A percentile compares a stretch with the other conserved stretches of the same genome.
Evolutionary conservation across 2,329 filamentous ascomycete species (phyloP).

Genomic region (Septoria petroselini): DNA sequence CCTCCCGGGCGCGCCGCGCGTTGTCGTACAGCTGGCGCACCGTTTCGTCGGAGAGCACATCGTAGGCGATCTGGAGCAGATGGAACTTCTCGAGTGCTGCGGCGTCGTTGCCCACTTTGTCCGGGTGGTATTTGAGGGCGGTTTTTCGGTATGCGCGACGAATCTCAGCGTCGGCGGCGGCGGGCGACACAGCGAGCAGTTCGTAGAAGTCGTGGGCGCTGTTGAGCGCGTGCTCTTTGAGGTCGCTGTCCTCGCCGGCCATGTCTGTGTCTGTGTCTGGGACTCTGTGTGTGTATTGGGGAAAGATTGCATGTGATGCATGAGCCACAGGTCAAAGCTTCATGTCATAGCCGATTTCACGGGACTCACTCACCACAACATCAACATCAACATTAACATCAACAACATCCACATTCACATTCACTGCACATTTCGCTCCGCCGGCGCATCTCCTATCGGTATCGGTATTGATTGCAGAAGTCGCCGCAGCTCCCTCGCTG

Average conservation of each 20-base stretch:
- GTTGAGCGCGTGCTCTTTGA: slow-evolving; percentile 44
- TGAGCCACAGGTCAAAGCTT: neutral
- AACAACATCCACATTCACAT: neutral
- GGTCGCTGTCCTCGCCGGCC: slow-evolving; percentile 39
- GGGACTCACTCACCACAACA: neutral
- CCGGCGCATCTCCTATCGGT: too few species aligned
- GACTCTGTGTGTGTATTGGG: neutral
- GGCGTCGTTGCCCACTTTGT: slow-evolving; percentile 67
- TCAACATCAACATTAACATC: neutral
- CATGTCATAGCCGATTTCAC: neutral
- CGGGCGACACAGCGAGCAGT: slow-evolving; percentile 65
- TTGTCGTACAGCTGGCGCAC: slow-evolving; percentile 76
- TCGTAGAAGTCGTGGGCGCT: slow-evolving; percentile 67
- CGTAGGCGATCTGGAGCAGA: slow-evolving; percentile 78
- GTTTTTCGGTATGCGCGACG: slow-evolving; percentile 80
- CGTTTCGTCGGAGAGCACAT: slow-evolving; percentile 69
- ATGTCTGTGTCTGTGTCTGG: too few species aligned
- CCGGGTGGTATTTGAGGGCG: slow-evolving; percentile 87
- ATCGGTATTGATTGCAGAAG: too few species aligned
- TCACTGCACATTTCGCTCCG: too few species aligned
- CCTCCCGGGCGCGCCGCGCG: slow-evolving; percentile 66
- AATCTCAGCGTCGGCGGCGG: slow-evolving; percentile 68
- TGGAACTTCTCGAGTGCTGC: slow-evolving; percentile 78
- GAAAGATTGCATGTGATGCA: neutral
- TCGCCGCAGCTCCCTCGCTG: neutral